Conservation (phyloP, 2,329 filamentous ascomycete species). For the Xylaria sp. region DNA sequence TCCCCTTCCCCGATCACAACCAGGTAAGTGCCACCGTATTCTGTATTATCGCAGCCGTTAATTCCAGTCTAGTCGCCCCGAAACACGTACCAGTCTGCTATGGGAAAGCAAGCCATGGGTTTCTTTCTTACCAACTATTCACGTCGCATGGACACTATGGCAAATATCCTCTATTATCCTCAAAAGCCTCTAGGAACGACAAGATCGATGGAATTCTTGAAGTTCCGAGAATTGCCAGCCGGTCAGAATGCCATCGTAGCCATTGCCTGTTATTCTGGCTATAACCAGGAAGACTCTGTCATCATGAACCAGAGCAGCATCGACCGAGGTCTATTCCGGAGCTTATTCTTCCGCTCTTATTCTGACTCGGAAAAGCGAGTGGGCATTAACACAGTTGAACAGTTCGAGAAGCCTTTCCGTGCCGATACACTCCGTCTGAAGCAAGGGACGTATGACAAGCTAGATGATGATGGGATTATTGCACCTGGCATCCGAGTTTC, state of each 20-base stretch:
- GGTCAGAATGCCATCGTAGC: slow-evolving; percentile 98
- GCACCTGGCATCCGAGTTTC: slow-evolving; percentile 93
- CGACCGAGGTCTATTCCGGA: slow-evolving; percentile 94
- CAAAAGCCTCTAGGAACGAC: slow-evolving; percentile 97
- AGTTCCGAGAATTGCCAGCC: slow-evolving; percentile 95
- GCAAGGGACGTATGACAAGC: slow-evolving; percentile 95
- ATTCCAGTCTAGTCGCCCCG: slow-evolving; percentile 73
- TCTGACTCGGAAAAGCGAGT: slow-evolving; percentile 97
- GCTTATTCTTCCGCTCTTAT: slow-evolving; percentile 96
- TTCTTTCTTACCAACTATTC: slow-evolving; percentile 98
- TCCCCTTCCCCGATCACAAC: slow-evolving; percentile 99
- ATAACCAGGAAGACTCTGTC: slow-evolving; percentile 99
- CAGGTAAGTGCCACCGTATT: slow-evolving; percentile 58
- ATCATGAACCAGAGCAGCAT: slow-evolving; percentile 99
- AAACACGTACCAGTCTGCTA: slow-evolving; percentile 99
- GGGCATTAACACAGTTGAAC: slow-evolving; percentile 88
- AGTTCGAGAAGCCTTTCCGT: slow-evolving; percentile 93
- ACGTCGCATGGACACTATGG: slow-evolving; percentile 98
- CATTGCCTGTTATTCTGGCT: slow-evolving; percentile 95
- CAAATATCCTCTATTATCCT: slow-evolving; percentile 98
- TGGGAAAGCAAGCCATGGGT: slow-evolving; percentile 99
- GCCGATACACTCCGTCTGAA: slow-evolving; percentile 89
- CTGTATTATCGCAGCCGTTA: slow-evolving; percentile 36
- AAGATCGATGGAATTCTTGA: slow-evolving; percentile 96
- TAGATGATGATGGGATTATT: slow-evolving; percentile 95